Percentiles rank a stretch among this genome's conserved stretches.
phyloP scores from a whole-genome alignment of 2,329 filamentous ascomycete species.

The Moelleriella libera region DNA sequence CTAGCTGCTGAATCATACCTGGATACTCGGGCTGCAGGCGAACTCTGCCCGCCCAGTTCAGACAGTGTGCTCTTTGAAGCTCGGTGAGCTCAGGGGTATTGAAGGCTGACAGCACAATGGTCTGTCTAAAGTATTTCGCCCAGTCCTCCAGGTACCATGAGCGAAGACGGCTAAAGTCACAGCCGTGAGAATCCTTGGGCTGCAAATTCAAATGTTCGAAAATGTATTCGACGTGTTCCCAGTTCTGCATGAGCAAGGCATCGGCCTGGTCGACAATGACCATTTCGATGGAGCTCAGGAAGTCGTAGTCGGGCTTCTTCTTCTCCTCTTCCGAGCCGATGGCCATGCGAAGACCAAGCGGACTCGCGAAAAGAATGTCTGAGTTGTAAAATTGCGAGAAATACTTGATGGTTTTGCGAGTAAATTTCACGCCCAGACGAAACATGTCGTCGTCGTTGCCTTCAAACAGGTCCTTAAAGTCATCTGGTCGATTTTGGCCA shows the following conservation, averaged over 20 bases:
- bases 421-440: slow-evolving; percentile 90
- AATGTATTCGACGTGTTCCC: slow-evolving; percentile 88
- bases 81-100: slow-evolving; percentile 79
- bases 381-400: slow-evolving; percentile 94
- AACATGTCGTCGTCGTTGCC: slow-evolving; percentile 98
- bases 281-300: slow-evolving; percentile 84
- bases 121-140: slow-evolving; percentile 71
- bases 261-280: slow-evolving; percentile 86
- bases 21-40: slow-evolving; percentile 58
- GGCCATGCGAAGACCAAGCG: slow-evolving; percentile 77
- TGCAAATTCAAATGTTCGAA: slow-evolving; percentile 86
- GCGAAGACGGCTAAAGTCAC: slow-evolving; percentile 82
- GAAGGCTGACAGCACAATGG: slow-evolving; percentile 67
- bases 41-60: slow-evolving; percentile 67
- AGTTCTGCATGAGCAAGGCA: slow-evolving; percentile 93
- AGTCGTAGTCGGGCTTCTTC: slow-evolving; percentile 64
- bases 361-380: slow-evolving; percentile 85
- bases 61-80: slow-evolving; percentile 60
- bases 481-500: slow-evolving; percentile 61
- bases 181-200: slow-evolving; percentile 78
- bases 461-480: slow-evolving; percentile 79
- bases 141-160: slow-evolving; percentile 88
- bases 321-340: slow-evolving; percentile 61
- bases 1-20: slow-evolving; percentile 60
- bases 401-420: slow-evolving; percentile 86